Base-by-base conservation (phyloP, 345 rosid species). In the Eutrema japonicum region DNA sequence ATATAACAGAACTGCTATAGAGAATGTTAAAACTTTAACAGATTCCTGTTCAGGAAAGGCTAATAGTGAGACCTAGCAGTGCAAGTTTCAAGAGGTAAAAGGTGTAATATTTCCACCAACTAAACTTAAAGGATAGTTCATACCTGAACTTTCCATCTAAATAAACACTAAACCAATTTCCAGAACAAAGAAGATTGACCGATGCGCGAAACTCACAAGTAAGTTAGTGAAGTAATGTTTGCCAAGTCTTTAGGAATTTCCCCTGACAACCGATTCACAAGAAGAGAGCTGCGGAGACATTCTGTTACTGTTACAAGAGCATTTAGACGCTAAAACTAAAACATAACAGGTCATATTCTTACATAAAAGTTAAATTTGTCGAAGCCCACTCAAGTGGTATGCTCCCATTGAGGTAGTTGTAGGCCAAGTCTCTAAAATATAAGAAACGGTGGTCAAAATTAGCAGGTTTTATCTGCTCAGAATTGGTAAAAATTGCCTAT, bases 381-480 rank as follows among this genome's bases (percentile, higher is more conserved):
- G 64, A 58, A 62, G 88, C 71, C 90, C 88, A 86, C 79, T 88
- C 86, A 37, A 1, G 73, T 33, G 90, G 90, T 62, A 88, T 72
- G 37, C 72, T 71, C 63, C 93, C 93, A 29, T 50, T 79, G 36
- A 88, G 76, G 82, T 80, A 82, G 75, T 88, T 88, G 81, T 81
- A 80, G 22, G 85, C 77, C 14, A 84, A 78, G 82, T 88, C 90
- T 72, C 89, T 82, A 47, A 29, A 18, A 37, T 10, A 72, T 16
- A 43, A 66, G 62, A 38, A 74, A 55, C 22, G 3, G 11, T 54
- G 50, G 36, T 70, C 64, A 54, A 48, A 65, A 5, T 14, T 35
- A 56, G n/a, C 55, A 70, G 40, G 40, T 41, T 62, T 46, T 4
- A 7, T 40, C 64, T 55, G 16, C 42, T 58, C 10, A 71, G 41